Percentiles rank a stretch among this genome's conserved stretches.
These are phyloP conservation scores for Saccharum hybrid DNA, from an alignment of 202 grass and related monocot species.

Conservation along the genomic window DNA sequence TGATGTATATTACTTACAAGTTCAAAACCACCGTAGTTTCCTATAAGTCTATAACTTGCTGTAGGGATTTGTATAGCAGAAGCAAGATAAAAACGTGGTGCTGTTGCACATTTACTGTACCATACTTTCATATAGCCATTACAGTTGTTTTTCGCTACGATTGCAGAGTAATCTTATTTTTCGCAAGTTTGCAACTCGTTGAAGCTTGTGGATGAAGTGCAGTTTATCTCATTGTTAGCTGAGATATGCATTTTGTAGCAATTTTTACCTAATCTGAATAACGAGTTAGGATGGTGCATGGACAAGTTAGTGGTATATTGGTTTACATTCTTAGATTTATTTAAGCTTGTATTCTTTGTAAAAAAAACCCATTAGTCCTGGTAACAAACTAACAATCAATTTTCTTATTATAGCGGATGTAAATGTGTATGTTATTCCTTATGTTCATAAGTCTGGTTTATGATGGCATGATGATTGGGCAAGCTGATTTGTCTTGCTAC, in stretches of 20 bases:
- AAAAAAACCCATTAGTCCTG: not conserved
- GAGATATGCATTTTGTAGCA: not conserved
- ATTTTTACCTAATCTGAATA: slow-evolving; percentile 2
- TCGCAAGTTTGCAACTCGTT: not conserved
- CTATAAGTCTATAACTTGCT: not conserved
- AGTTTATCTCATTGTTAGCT: slow-evolving; percentile 25
- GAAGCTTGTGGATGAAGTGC: not conserved
- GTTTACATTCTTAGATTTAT: slow-evolving; percentile 13
- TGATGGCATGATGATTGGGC: not conserved
- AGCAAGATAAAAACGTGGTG: not conserved
- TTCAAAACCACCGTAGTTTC: not conserved
- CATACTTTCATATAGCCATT: not conserved
- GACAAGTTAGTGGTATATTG: slow-evolving; percentile 3
- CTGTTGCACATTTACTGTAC: not conserved
- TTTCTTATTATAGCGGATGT: not conserved
- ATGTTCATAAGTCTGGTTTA: not conserved
- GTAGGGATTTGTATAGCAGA: slow-evolving; percentile 23
- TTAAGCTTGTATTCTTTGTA: not conserved
- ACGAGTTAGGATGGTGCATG: slow-evolving; percentile 4
- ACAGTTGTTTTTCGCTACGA: slow-evolving; percentile 25
- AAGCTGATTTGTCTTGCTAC: not conserved
- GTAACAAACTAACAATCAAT: slow-evolving; percentile 1
- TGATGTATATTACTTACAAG: not conserved
- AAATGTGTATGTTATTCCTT: not conserved
- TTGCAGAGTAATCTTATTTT: slow-evolving; percentile 13